A percentile compares a stretch with the other conserved stretches of the same genome.
Conservation (phyloP, 2,329 filamentous ascomycete species). For the Monascus ruber region DNA sequence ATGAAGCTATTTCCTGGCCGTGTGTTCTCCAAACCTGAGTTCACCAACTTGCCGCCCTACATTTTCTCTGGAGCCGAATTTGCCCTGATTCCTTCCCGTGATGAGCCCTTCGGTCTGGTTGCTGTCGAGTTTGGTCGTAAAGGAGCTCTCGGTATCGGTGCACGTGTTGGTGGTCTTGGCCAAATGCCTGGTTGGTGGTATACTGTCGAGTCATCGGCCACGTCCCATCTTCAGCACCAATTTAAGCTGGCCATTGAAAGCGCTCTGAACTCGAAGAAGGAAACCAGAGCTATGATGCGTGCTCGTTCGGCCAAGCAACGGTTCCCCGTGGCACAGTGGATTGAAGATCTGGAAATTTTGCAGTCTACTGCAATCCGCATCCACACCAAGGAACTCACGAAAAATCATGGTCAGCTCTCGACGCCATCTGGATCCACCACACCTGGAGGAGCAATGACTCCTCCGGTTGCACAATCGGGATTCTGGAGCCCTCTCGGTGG, state of each 20-base stretch:
- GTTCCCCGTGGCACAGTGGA: slow-evolving; percentile 57
- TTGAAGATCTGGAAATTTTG: slow-evolving; percentile 52
- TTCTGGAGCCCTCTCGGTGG: slow-evolving; percentile 17
- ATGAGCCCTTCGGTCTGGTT: slow-evolving; percentile 58
- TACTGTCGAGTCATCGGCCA: slow-evolving; percentile 54
- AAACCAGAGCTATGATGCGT: slow-evolving; percentile 51
- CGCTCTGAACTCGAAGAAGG: slow-evolving; percentile 46
- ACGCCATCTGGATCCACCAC: slow-evolving; percentile 33
- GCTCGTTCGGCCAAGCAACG: slow-evolving; percentile 54
- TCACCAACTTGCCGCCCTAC: slow-evolving; percentile 54
- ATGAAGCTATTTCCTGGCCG: slow-evolving; percentile 55
- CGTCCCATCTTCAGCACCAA: slow-evolving; percentile 51
- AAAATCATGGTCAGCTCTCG: slow-evolving; percentile 19
- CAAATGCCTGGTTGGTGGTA: slow-evolving; percentile 65
- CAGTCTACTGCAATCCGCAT: slow-evolving; percentile 50
- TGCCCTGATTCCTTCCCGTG: slow-evolving; percentile 55
- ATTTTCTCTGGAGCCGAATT: slow-evolving; percentile 60
- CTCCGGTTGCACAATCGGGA: slow-evolving; percentile 14
- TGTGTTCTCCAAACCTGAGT: slow-evolving; percentile 58
- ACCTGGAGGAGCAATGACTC: slow-evolving; percentile 26
- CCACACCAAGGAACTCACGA: slow-evolving; percentile 34
- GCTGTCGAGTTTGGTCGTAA: slow-evolving; percentile 60
- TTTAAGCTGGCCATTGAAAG: slow-evolving; percentile 54
- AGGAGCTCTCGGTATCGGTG: slow-evolving; percentile 55
- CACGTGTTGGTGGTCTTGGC: slow-evolving; percentile 55